Conservation (phyloP, 805 yeast species). For the Candida michaelii region DNA sequence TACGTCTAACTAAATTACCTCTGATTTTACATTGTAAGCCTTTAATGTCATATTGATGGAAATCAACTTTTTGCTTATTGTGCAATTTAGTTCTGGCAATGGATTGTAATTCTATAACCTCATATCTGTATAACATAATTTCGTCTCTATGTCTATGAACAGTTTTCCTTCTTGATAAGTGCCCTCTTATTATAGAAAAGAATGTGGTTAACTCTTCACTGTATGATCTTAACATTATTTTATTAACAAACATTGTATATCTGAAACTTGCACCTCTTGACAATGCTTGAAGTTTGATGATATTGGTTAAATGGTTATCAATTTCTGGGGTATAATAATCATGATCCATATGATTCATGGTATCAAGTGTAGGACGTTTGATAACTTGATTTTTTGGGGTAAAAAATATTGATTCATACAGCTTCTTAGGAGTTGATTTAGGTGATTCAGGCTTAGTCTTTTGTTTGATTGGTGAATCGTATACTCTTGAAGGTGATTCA, state of each 20-base stretch:
- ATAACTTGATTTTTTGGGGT: slow-evolving; percentile 11
- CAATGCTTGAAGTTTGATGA: slow-evolving; percentile 62
- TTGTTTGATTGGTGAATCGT: neutral
- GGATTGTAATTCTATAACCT: slow-evolving; percentile 42
- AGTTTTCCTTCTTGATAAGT: slow-evolving; percentile 30
- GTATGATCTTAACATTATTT: slow-evolving; percentile 59
- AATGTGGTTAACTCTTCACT: slow-evolving; percentile 49
- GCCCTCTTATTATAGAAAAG: slow-evolving; percentile 55
- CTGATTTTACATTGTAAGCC: slow-evolving; percentile 46
- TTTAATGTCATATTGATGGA: slow-evolving; percentile 20
- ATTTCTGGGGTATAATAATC: slow-evolving; percentile 19
- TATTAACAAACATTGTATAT: slow-evolving; percentile 60
- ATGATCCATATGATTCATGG: slow-evolving; percentile 10
- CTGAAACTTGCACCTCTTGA: slow-evolving; percentile 70
- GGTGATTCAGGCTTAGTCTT: too few species aligned
- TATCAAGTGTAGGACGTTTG: slow-evolving; percentile 7
- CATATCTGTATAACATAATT: slow-evolving; percentile 26
- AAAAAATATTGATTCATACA: slow-evolving; percentile 4
- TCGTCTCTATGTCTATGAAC: slow-evolving; percentile 37
- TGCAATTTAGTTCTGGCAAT: slow-evolving; percentile 28
- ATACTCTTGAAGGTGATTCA: neutral
- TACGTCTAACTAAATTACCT: slow-evolving; percentile 33
- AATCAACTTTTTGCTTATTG: slow-evolving; percentile 7
- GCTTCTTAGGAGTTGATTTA: slow-evolving; percentile 8
- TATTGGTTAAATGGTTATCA: slow-evolving; percentile 21